These are phyloP conservation scores for Cucurbita maxima DNA, from an alignment of 306 rosid genomes.

Conservation along the genomic window DNA sequence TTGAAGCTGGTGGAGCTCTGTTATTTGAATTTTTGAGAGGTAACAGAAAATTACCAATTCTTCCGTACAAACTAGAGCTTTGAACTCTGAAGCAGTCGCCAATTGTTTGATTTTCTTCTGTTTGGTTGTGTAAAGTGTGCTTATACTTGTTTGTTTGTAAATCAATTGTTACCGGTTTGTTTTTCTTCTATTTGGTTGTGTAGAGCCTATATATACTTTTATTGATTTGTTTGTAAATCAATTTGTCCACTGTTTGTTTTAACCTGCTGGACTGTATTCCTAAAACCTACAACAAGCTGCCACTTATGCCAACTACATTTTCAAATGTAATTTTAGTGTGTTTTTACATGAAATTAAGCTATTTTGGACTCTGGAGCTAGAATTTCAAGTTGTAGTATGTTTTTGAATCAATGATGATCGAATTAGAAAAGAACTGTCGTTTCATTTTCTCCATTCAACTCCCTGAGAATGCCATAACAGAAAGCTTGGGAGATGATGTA, in stretches of 20 bases:
- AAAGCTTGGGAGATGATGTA: not conserved
- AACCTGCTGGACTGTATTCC: not conserved
- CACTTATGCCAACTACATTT: no score
- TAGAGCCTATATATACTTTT: not conserved
- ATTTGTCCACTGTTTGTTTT: not conserved
- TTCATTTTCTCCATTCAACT: not conserved
- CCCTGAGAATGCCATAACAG: no score
- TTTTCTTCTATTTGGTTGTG: not conserved
- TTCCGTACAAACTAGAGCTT: no score
- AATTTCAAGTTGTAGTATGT: not conserved
- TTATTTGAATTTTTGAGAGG: not conserved
- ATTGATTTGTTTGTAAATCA: not conserved
- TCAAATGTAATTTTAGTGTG: not conserved
- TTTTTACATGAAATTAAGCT: not conserved
- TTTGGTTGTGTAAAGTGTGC: not conserved
- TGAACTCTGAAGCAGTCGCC: no score
- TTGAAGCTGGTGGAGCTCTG: not conserved
- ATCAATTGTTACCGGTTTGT: not conserved
- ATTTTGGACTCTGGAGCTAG: not conserved
- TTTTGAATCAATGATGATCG: not conserved
- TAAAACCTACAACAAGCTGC: not conserved
- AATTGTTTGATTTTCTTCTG: not conserved
- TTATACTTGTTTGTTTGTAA: not conserved
- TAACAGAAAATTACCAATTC: no score
- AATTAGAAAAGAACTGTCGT: not conserved